phyloP scores from a whole-genome alignment of 1,284 basidiomycete species.

The Cryptococcus sp. region DNA sequence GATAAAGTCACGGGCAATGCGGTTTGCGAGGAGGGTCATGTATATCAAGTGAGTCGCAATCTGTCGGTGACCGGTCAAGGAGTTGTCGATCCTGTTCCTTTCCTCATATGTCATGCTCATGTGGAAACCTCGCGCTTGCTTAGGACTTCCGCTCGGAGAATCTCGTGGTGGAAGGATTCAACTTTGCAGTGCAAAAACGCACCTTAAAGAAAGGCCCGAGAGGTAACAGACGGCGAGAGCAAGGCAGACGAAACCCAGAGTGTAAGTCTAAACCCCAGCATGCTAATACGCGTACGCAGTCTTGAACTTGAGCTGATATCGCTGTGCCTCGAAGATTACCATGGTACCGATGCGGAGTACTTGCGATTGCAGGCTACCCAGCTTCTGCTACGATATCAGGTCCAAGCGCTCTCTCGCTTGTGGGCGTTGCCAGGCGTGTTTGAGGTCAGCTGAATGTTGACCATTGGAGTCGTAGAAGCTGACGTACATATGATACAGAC shows the following conservation, averaged over 20 bases:
- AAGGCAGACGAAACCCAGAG: slow-evolving; percentile 36
- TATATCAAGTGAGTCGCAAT: slow-evolving; percentile 38
- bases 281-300: background rate
- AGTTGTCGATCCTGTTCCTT: background rate
- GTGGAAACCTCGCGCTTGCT: background rate
- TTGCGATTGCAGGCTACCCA: slow-evolving; percentile 81
- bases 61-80: background rate
- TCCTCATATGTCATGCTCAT: background rate
- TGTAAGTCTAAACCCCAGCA: slow-evolving; percentile 26
- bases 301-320: slow-evolving; percentile 9
- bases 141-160: slow-evolving; percentile 49
- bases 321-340: slow-evolving; percentile 63
- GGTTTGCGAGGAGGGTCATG: slow-evolving; percentile 52
- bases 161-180: slow-evolving; percentile 34
- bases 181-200: slow-evolving; percentile 40
- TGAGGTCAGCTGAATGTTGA: slow-evolving; percentile 61
- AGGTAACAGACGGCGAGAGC: slow-evolving; percentile 30
- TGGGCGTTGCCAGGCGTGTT: slow-evolving; percentile 77
- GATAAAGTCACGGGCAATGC: slow-evolving; percentile 42
- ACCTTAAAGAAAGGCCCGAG: slow-evolving; percentile 26
- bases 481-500: slow-evolving; percentile 55
- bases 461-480: background rate
- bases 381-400: slow-evolving; percentile 72
- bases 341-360: slow-evolving; percentile 71
- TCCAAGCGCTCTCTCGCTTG: slow-evolving; percentile 61